phyloP scores from a whole-genome alignment of 176 grass and related monocot species.

The Oryza longistaminata region DNA sequence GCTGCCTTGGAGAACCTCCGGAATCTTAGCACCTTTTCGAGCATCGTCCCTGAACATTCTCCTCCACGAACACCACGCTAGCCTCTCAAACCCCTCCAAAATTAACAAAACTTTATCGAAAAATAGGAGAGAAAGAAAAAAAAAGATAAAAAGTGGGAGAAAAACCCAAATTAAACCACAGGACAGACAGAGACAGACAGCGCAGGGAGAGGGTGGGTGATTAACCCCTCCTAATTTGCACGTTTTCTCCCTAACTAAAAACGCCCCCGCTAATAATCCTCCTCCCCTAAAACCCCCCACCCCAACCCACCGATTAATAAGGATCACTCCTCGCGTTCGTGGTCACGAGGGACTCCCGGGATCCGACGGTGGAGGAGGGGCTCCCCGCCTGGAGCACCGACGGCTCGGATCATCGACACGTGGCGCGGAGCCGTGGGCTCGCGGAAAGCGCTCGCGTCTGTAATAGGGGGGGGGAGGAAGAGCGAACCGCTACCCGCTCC shows the following conservation, averaged over 20 bases:
- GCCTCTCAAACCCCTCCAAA: constrained; percentile 34
- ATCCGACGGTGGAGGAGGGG: constrained; percentile 14
- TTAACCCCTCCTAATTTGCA: constrained; percentile 1
- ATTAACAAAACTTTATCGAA: background rate
- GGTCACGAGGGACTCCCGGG: constrained; percentile 47
- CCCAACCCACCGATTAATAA: constrained; percentile 32
- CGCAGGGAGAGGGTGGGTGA: background rate
- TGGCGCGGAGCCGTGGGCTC: constrained; percentile 13
- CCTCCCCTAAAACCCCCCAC: constrained; percentile 10
- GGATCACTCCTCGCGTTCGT: constrained; percentile 52
- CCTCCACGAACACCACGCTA: constrained; percentile 43
- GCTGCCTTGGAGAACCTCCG: constrained; percentile 27
- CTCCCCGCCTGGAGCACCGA: background rate
- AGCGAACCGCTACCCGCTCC: background rate
- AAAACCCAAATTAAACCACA: constrained; percentile 38
- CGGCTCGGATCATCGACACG: constrained; percentile 11
- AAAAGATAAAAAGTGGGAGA: background rate
- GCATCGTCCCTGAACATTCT: constrained; percentile 46
- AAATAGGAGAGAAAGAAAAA: background rate
- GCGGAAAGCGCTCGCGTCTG: constrained; percentile 38
- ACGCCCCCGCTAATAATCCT: constrained; percentile 40
- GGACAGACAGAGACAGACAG: constrained; percentile 7
- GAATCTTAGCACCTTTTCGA: constrained; percentile 53
- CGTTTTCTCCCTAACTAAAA: constrained; percentile 50
- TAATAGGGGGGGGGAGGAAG: background rate